Conservation (phyloP, 108 stramenopile genomes). For the Fragilaria radians region DNA sequence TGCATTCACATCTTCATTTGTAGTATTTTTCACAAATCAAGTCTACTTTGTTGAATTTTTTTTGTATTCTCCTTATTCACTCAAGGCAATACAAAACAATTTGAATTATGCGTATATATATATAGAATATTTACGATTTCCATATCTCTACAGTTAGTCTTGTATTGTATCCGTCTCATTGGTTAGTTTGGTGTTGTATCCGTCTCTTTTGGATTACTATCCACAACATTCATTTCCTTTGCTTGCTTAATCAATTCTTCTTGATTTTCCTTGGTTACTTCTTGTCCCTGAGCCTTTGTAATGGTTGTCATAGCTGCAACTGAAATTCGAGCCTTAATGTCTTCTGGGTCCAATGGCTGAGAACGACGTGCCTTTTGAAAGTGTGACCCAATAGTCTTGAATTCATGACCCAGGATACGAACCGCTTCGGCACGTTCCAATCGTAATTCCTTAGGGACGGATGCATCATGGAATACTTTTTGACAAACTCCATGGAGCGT, state of each 20-base stretch:
- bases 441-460: constrained; percentile 31
- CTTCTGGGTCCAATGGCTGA: constrained; percentile 14
- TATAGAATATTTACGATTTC: too few relatives aligned
- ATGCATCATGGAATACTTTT: constrained; percentile 73
- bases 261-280: constrained; percentile 69
- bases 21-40: too few relatives aligned
- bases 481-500: constrained; percentile 70
- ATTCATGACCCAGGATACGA: constrained; percentile 59
- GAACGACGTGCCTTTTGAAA: constrained; percentile 6
- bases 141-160: too few relatives aligned
- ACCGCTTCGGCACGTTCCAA: constrained; percentile 68
- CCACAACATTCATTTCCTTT: constrained; percentile 29
- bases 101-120: too few relatives aligned
- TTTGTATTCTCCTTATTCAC: too few relatives aligned
- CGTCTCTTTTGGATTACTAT: too few relatives aligned
- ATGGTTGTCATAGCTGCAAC: constrained; percentile 86
- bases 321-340: constrained; percentile 75
- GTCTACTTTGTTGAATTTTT: too few relatives aligned
- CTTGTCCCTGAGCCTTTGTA: constrained; percentile 89
- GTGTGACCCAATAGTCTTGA: constrained; percentile 54
- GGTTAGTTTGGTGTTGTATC: too few relatives aligned
- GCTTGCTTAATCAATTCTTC: constrained; percentile 77
- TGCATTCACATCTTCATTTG: too few relatives aligned
- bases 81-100: too few relatives aligned
- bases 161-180: too few relatives aligned